These are phyloP conservation scores for Hibiscus trionum DNA, from an alignment of 345 rosid genomes.

Conservation along the genomic window DNA sequence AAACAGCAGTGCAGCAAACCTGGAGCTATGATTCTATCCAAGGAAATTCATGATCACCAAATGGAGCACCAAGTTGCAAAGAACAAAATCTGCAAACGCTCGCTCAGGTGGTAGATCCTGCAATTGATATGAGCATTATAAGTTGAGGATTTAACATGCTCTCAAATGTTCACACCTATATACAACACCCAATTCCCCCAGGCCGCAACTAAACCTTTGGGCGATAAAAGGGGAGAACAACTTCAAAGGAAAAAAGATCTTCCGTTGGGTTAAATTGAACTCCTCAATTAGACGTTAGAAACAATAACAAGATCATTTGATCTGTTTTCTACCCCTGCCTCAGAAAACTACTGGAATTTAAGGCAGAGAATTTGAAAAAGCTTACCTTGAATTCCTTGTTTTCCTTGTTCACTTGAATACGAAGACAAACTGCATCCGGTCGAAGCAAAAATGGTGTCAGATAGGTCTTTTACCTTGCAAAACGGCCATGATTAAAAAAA, in stretches of 20 bases:
- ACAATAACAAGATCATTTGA: not conserved
- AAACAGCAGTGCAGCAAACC: not conserved
- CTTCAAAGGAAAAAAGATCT: not conserved
- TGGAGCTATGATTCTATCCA: slow-evolving; percentile 8
- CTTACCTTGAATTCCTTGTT: slow-evolving; percentile 93
- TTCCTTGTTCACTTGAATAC: slow-evolving; percentile 98
- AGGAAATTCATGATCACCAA: slow-evolving; percentile 83
- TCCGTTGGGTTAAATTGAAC: not conserved
- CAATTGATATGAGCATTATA: slow-evolving; percentile 2
- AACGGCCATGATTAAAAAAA: not conserved
- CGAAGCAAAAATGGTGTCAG: slow-evolving; percentile 2
- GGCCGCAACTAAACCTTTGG: not conserved
- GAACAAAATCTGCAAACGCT: slow-evolving; percentile 84
- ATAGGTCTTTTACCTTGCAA: not conserved
- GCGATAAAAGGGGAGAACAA: not conserved
- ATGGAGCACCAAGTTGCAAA: slow-evolving; percentile 88
- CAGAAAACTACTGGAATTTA: not conserved
- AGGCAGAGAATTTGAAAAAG: not conserved
- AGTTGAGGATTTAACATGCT: not conserved
- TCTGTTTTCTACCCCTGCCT: not conserved
- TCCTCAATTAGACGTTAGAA: not conserved
- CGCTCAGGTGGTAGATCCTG: slow-evolving; percentile 77
- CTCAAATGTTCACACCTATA: not conserved
- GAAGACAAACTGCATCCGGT: slow-evolving; percentile 72
- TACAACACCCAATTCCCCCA: not conserved